Percentiles rank a stretch among this genome's conserved stretches.
phyloP scores from a whole-genome alignment of 768 basidiomycete species.

The Gloeostereum incarnatum region DNA sequence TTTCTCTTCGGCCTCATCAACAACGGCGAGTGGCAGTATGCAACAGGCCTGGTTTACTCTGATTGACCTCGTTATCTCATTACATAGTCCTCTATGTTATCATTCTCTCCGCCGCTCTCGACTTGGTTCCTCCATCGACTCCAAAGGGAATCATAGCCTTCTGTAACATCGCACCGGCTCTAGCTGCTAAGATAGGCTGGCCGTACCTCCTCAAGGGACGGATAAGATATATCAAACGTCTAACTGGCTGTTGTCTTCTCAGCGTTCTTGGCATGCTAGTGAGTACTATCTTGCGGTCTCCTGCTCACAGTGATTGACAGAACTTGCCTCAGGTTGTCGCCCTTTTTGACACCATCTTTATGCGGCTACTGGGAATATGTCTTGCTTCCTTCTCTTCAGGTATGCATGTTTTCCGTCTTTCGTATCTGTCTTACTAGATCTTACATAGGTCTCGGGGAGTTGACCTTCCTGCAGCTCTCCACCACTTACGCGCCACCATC shows the following conservation, averaged over 20 bases:
- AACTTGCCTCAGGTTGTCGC: conserved; percentile 57
- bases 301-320: background rate
- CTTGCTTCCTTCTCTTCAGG: conserved; percentile 86
- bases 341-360: conserved; percentile 49
- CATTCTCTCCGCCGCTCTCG: conserved; percentile 91
- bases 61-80: no score
- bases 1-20: conserved; percentile 91
- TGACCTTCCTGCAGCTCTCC: conserved; percentile 92
- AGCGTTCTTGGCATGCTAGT: conserved; percentile 87
- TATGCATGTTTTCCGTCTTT: conserved; percentile 13
- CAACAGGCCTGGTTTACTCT: background rate
- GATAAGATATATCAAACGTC: conserved; percentile 70
- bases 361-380: conserved; percentile 72
- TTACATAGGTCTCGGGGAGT: conserved; percentile 75
- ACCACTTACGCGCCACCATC: conserved; percentile 62
- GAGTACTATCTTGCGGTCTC: conserved; percentile 18
- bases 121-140: conserved; percentile 84
- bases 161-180: conserved; percentile 87
- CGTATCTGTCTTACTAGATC: background rate
- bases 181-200: conserved; percentile 85
- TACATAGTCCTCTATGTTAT: conserved; percentile 84
- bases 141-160: conserved; percentile 94
- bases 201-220: conserved; percentile 84
- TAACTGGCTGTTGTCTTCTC: conserved; percentile 65
- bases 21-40: conserved; percentile 46